Evolutionary conservation across 331 rosid genomes (phyloP).

Genomic region (Malus hybrid): DNA sequence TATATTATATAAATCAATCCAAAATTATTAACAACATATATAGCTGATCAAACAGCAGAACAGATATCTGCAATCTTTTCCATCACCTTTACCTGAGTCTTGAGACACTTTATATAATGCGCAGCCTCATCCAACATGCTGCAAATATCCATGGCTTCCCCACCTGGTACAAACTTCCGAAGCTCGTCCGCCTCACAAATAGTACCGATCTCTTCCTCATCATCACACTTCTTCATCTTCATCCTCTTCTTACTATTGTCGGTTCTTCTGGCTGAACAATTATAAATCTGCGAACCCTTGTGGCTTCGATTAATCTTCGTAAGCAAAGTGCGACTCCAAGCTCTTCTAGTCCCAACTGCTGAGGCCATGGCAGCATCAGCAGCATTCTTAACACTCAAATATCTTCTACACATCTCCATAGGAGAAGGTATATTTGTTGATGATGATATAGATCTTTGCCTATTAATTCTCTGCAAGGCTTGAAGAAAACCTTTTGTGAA

Average conservation of each 20-base stretch:
- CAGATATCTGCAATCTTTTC: slow-evolving; percentile 7
- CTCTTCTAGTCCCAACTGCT: slow-evolving; percentile 18
- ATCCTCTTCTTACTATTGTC: background rate
- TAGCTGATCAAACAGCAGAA: background rate
- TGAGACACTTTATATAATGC: slow-evolving; percentile 25
- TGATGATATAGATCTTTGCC: background rate
- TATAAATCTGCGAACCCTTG: background rate
- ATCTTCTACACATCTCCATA: slow-evolving; percentile 16
- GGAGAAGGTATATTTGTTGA: background rate
- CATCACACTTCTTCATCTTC: background rate
- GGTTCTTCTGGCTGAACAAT: background rate
- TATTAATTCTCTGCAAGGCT: slow-evolving; percentile 11
- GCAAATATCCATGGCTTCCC: slow-evolving; percentile 24
- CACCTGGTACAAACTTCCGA: slow-evolving; percentile 25
- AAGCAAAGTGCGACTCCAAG: slow-evolving; percentile 30
- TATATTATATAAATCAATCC: background rate
- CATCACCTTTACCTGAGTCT: slow-evolving; percentile 27
- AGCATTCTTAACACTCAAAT: slow-evolving; percentile 16
- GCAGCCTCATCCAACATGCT: slow-evolving; percentile 27
- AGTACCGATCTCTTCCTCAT: background rate
- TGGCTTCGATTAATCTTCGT: slow-evolving; percentile 1
- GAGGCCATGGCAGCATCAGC: slow-evolving; percentile 31
- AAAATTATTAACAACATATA: background rate
- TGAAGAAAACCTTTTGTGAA: slow-evolving; percentile 15
- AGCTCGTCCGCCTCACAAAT: background rate